Percentiles rank a stretch among this genome's conserved stretches.
phyloP scores from a whole-genome alignment of 1,284 basidiomycete genomes.

The Caloboletus firmus region DNA sequence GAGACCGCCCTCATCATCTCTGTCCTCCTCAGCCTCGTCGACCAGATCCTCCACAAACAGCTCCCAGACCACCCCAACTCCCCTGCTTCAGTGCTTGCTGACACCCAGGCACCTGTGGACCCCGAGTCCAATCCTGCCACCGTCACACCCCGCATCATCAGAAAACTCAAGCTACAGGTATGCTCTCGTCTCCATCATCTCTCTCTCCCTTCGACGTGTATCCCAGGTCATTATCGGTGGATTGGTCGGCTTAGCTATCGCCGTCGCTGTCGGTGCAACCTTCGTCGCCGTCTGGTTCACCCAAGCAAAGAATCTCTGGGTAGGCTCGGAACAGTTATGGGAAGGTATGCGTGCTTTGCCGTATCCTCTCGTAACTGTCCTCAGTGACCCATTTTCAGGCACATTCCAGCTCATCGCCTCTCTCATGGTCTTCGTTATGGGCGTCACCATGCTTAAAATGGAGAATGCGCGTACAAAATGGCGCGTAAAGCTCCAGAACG shows the following conservation, averaged over 20 bases:
- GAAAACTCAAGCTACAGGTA: conserved; percentile 66
- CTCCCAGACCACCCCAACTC: background rate
- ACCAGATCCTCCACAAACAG: conserved; percentile 58
- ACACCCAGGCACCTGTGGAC: background rate
- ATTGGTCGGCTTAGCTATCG: conserved; percentile 69
- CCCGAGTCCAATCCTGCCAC: background rate
- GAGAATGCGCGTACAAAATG: conserved; percentile 83
- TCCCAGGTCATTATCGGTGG: conserved; percentile 82
- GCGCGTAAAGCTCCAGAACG: conserved; percentile 81
- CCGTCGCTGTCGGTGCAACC: conserved; percentile 73
- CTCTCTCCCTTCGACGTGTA: background rate
- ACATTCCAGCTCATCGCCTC: conserved; percentile 81
- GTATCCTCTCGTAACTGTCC: background rate
- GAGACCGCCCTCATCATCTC: conserved; percentile 89
- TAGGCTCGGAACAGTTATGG: conserved; percentile 74
- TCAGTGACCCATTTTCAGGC: conserved; percentile 41
- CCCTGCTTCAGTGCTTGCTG: too few species aligned
- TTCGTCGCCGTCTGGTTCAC: conserved; percentile 85
- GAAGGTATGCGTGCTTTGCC: conserved; percentile 42
- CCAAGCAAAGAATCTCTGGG: conserved; percentile 68
- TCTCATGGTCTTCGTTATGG: conserved; percentile 83
- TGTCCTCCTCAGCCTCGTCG: conserved; percentile 80
- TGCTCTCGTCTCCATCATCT: background rate
- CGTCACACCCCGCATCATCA: conserved; percentile 43
- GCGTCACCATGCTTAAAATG: conserved; percentile 74